A percentile compares a stretch with the other conserved stretches of the same genome.
Conservation (phyloP, 2,329 filamentous ascomycete genomes). For the Tolypocladium sp. region DNA sequence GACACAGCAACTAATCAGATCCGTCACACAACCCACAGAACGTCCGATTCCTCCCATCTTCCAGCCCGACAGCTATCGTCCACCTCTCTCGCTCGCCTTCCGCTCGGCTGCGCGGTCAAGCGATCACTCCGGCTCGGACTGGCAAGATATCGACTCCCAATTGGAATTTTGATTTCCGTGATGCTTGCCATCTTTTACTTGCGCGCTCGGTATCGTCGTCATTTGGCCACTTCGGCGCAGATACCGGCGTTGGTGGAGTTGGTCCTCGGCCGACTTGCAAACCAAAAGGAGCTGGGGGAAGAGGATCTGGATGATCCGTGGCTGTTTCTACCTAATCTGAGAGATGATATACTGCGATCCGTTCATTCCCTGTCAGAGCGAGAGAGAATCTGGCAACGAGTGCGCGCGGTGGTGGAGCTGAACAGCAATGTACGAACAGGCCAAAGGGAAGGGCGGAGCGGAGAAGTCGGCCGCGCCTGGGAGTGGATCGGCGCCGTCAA, state of each 20-base stretch:
- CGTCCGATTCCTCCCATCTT: constrained; percentile 53
- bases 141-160: constrained; percentile 79
- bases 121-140: constrained; percentile 69
- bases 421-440: constrained; percentile 83
- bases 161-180: constrained; percentile 55
- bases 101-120: constrained; percentile 73
- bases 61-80: constrained; percentile 60
- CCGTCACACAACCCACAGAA: constrained; percentile 63
- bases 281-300: constrained; percentile 74
- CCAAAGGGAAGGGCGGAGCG: constrained; percentile 58
- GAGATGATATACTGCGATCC: constrained; percentile 80
- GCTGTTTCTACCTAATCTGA: constrained; percentile 78
- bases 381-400: constrained; percentile 75
- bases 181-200: constrained; percentile 49
- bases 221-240: constrained; percentile 56
- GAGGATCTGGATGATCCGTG: constrained; percentile 61
- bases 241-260: constrained; percentile 77
- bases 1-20: constrained; percentile 79
- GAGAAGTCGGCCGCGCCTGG: constrained; percentile 58
- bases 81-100: constrained; percentile 84
- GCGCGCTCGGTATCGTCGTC: constrained; percentile 52
- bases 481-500: constrained; percentile 58
- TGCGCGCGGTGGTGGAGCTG: constrained; percentile 77
- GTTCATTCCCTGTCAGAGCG: constrained; percentile 70
- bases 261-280: constrained; percentile 75